Percentiles rank a stretch among this genome's conserved stretches.
Evolutionary conservation across 2,329 filamentous ascomycete genomes (phyloP).

Genomic region (Aspergillus jensenii): DNA sequence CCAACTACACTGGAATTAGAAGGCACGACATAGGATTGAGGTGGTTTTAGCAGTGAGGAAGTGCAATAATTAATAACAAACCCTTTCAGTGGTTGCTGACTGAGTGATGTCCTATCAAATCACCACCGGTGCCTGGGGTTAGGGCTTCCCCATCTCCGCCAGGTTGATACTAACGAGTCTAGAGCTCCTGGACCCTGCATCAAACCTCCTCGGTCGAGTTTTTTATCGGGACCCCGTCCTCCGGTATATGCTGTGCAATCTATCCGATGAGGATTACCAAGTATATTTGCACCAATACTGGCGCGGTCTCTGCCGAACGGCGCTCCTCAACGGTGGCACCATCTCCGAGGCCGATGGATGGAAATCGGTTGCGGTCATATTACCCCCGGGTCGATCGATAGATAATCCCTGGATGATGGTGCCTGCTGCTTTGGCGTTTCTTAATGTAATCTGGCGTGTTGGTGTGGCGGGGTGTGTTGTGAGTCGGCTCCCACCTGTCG

Average conservation of each 20-base stretch:
- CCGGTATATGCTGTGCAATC: slow-evolving; percentile 1
- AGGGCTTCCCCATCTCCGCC: neutral
- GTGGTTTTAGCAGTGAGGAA: no score
- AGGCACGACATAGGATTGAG: no score
- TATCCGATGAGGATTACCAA: neutral
- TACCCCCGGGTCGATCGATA: slow-evolving; percentile 1
- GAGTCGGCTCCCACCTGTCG: neutral
- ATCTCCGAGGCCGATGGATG: slow-evolving; percentile 2
- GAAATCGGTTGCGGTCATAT: neutral
- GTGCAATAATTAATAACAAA: no score
- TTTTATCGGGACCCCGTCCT: slow-evolving; percentile 4
- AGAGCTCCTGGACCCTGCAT: slow-evolving; percentile 1
- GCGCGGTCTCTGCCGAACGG: slow-evolving; percentile 3
- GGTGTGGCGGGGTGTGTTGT: slow-evolving; percentile 1
- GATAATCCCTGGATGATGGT: slow-evolving; percentile 6
- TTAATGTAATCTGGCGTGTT: neutral
- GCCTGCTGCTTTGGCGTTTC: neutral
- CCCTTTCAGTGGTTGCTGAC: no score
- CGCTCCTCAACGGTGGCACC: neutral
- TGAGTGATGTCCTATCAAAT: neutral
- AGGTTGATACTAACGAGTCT: neutral
- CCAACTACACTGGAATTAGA: no score
- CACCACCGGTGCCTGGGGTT: neutral
- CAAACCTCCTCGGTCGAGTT: neutral
- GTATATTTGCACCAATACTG: neutral